Percentiles rank a stretch among this genome's conserved stretches.
These are phyloP conservation scores for Crithidia sp. DNA, from an alignment of 208 protist genomes.

Conservation along the genomic window DNA sequence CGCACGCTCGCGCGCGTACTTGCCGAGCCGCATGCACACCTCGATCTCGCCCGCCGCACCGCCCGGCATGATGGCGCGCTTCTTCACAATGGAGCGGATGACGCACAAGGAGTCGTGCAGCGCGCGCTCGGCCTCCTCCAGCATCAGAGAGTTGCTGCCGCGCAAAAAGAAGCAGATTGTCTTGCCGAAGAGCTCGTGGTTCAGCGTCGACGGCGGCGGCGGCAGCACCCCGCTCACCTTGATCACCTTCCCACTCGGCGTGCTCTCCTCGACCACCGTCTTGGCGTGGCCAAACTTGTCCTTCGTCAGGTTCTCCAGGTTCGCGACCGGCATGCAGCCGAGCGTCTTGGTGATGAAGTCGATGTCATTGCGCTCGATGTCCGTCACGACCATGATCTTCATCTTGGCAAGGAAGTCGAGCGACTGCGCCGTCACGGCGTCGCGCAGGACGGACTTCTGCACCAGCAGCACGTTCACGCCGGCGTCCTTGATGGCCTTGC, in stretches of 20 bases:
- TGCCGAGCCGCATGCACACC: constrained; percentile 90
- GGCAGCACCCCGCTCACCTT: constrained; percentile 94
- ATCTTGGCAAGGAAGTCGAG: constrained; percentile 99
- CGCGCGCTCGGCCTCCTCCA: constrained; percentile 98
- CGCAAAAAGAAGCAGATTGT: constrained; percentile 97
- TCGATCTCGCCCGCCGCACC: constrained; percentile 98
- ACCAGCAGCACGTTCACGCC: constrained; percentile 99
- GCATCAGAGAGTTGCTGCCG: constrained; percentile 96
- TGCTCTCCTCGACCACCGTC: constrained; percentile 94
- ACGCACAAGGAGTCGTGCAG: constrained; percentile 99
- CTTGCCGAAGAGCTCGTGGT: constrained; percentile 80
- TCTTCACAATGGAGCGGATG: constrained; percentile 99
- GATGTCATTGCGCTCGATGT: constrained; percentile 99
- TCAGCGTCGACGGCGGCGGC: constrained; percentile 46
- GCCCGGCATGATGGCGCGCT: constrained; percentile 94
- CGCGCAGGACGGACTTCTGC: constrained; percentile 99
- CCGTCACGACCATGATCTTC: constrained; percentile 99
- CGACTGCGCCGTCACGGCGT: constrained; percentile 98
- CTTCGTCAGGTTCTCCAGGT: constrained; percentile 95
- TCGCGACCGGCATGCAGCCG: constrained; percentile 97
- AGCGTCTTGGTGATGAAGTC: constrained; percentile 99
- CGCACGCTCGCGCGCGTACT: constrained; percentile 87
- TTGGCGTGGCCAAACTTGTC: constrained; percentile 98
- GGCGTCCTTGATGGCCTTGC: constrained; percentile 98
- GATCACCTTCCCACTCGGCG: constrained; percentile 92